Base-by-base conservation (phyloP, 2,329 filamentous ascomycete genomes). In the Chlorencoelia australis region DNA sequence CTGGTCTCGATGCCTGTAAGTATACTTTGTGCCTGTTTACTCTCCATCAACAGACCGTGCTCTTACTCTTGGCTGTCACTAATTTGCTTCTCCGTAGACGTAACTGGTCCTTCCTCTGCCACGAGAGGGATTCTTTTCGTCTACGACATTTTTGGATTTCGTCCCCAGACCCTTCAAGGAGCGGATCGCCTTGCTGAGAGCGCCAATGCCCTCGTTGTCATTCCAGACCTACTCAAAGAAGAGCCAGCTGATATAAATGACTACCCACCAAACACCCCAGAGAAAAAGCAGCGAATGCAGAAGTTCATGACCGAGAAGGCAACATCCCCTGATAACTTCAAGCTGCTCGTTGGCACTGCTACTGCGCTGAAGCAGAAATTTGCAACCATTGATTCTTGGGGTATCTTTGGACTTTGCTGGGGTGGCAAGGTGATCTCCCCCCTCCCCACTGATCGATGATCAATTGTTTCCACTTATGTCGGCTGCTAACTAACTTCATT, bases 111-210 rank as follows among this genome's bases (percentile, higher is more conserved):
- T n/a, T 47, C 54, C 11, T 57, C 60, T 21, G 59, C 66, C 20
- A 61, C 59, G 42, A 75, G 71, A 58, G 79, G 69, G 33, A 66
- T 83, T 35, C 55, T 83, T 35, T 57, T 67, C 42, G 67, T 80
- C 53, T 49, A 47, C 29, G 79, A 82, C 58, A 75, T 80, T 55
- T 80, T 81, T 51, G 77, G 79, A 46, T 73, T 78, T 67, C 79
- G 71, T 49, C 68, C 73, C 18, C 79, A 83, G 59, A 80, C 78
- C 5, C 46, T 82, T 3, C 78, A 82, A 56, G 80, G 79, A 17
- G 75, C 75, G 41, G 80, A 69, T 26, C 68, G 48, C 49, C 48
- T 63, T 39, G 63, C 60, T 0, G 66, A 65, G 20, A 51, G 52
- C 4, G 46, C 40, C 19, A 46, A 55, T 14, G 55, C 56, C 7